phyloP scores from a whole-genome alignment of 2,329 filamentous ascomycete species.

The Aspergillus sp. region DNA sequence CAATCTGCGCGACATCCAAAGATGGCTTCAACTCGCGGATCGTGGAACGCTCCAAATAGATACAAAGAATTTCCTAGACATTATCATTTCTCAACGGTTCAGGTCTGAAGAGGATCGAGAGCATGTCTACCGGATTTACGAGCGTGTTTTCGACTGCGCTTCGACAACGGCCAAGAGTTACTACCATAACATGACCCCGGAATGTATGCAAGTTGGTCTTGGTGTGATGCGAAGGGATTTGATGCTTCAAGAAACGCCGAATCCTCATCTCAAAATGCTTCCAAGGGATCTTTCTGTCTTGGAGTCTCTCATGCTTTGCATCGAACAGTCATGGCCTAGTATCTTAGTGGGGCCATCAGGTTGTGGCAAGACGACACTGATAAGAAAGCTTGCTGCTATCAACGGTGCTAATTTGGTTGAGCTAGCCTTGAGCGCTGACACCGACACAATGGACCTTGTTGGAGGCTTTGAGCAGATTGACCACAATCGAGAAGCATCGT shows the following conservation, averaged over 20 bases:
- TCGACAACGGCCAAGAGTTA: conserved; percentile 56
- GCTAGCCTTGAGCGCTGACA: conserved; percentile 88
- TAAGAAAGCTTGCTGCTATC: conserved; percentile 77
- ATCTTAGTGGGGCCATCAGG: conserved; percentile 85
- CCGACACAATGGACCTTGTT: conserved; percentile 95
- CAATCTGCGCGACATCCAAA: conserved; percentile 84
- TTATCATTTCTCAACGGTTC: conserved; percentile 86
- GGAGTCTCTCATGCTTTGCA: conserved; percentile 83
- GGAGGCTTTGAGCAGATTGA: conserved; percentile 97
- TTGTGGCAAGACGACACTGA: conserved; percentile 78
- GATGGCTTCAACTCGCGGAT: conserved; percentile 77
- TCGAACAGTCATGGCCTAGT: conserved; percentile 83
- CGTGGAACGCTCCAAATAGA: conserved; percentile 61
- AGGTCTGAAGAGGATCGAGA: conserved; percentile 68
- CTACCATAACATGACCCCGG: conserved; percentile 68
- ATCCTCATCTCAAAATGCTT: conserved; percentile 35
- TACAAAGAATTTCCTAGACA: conserved; percentile 73
- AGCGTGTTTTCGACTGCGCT: conserved; percentile 58
- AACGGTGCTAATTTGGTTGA: conserved; percentile 75
- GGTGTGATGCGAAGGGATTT: conserved; percentile 65
- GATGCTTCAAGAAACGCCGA: conserved; percentile 36
- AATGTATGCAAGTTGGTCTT: conserved; percentile 75
- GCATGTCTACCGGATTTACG: conserved; percentile 66
- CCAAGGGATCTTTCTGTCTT: conserved; percentile 62
- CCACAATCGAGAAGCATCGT: conserved; percentile 68